Conservation (phyloP, 352 stramenopile species). For the Phytophthora sp. region DNA sequence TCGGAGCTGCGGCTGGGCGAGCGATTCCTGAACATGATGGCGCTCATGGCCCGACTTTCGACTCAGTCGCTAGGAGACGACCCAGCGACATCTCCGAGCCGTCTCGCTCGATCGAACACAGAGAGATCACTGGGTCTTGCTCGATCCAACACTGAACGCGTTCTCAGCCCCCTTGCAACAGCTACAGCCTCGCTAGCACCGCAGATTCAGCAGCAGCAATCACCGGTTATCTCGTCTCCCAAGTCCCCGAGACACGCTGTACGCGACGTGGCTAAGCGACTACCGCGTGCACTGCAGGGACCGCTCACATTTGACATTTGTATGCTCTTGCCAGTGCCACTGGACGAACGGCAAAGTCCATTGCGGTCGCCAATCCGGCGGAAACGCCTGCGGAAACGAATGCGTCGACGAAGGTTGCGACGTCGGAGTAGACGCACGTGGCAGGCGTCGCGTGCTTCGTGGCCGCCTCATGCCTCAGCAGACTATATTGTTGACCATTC, state of each 20-base stretch:
- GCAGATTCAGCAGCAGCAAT: neutral
- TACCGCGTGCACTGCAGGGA: conserved; percentile 40
- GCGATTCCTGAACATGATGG: conserved; percentile 67
- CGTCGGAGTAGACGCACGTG: conserved; percentile 49
- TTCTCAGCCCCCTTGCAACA: neutral
- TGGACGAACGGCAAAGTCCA: conserved; percentile 56
- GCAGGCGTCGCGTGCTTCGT: conserved; percentile 31
- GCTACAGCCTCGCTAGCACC: neutral
- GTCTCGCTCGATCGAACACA: conserved; percentile 1
- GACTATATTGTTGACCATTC: conserved; percentile 54
- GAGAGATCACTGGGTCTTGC: conserved; percentile 7
- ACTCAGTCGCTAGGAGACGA: conserved; percentile 26
- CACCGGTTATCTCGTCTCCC: neutral
- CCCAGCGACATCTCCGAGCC: conserved; percentile 4
- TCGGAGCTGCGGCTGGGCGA: conserved; percentile 52
- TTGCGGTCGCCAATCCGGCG: conserved; percentile 60
- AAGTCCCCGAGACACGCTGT: conserved; percentile 33
- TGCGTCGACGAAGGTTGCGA: conserved; percentile 35
- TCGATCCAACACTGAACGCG: conserved; percentile 1
- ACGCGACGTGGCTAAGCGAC: conserved; percentile 40
- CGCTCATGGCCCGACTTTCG: conserved; percentile 49
- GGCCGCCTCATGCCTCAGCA: conserved; percentile 41
- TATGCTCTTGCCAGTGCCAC: conserved; percentile 57
- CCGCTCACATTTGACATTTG: conserved; percentile 73
- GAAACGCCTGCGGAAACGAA: conserved; percentile 37